phyloP scores from a whole-genome alignment of 768 basidiomycete species.

The Galerina marginata region DNA sequence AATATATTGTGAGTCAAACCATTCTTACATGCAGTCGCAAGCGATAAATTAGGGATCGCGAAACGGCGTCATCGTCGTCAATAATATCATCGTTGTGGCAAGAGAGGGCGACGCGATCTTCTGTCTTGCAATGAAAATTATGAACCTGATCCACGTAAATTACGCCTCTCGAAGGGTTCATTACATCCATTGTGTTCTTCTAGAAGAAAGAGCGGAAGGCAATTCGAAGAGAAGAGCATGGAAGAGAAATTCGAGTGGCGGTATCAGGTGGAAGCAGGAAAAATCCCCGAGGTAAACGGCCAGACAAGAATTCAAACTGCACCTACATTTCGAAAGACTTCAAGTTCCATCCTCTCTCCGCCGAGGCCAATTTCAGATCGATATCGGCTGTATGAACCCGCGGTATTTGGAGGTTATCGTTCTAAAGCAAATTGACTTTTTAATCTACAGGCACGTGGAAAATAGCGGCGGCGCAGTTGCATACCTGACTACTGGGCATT shows the following conservation, averaged over 20 bases:
- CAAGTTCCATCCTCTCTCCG: too few species aligned
- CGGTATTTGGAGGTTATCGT: too few species aligned
- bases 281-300: conserved; percentile 7
- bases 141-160: background rate
- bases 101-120: too few species aligned
- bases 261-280: background rate
- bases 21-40: too few species aligned
- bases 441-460: background rate
- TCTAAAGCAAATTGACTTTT: background rate
- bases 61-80: too few species aligned
- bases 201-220: background rate
- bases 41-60: too few species aligned
- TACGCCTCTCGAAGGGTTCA: background rate
- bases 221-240: background rate
- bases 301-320: background rate
- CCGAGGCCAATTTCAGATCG: too few species aligned
- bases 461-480: background rate
- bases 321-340: too few species aligned
- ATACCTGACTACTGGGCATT: background rate
- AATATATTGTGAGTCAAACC: too few species aligned
- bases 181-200: background rate
- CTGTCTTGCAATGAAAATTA: background rate
- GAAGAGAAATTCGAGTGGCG: background rate
- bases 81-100: too few species aligned
- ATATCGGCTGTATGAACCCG: too few species aligned